Percentiles rank a stretch among this genome's conserved stretches.
phyloP scores from a whole-genome alignment of 2,329 filamentous ascomycete species.

The Colletotrichum costaricense region DNA sequence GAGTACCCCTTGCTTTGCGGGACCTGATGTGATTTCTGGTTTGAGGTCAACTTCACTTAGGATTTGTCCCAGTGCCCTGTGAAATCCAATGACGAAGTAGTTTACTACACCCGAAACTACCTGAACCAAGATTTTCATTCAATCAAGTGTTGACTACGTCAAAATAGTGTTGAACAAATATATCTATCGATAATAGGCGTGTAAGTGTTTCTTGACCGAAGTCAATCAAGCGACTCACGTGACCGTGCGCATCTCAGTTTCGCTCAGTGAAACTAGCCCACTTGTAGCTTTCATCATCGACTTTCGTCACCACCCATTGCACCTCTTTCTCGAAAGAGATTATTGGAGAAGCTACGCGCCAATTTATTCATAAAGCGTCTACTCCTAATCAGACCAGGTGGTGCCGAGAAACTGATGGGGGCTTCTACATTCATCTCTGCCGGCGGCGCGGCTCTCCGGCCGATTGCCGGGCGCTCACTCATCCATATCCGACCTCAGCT shows the following conservation, averaged over 20 bases:
- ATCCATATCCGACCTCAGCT: neutral
- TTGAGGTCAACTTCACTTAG: too few species aligned
- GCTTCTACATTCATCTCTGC: neutral
- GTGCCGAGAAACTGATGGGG: neutral
- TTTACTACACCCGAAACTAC: too few species aligned
- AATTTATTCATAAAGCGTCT: too few species aligned
- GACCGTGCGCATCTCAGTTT: slow-evolving; percentile 2
- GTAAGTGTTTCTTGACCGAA: neutral
- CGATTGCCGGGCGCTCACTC: neutral
- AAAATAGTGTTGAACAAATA: neutral
- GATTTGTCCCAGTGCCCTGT: too few species aligned
- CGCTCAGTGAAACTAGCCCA: neutral
- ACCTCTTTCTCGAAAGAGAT: neutral
- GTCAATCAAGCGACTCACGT: slow-evolving; percentile 8
- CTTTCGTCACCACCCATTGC: neutral
- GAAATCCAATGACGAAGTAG: too few species aligned
- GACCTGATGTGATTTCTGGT: too few species aligned
- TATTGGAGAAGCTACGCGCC: neutral
- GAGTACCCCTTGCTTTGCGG: too few species aligned
- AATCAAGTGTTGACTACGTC: neutral
- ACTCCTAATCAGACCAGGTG: neutral
- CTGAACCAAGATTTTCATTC: neutral
- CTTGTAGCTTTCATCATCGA: slow-evolving; percentile 2
- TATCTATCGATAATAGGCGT: neutral
- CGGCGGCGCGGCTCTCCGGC: neutral